Evolutionary conservation across 2,329 filamentous ascomycete genomes (phyloP).

Genomic region (Aspergillus ochraceoroseus): DNA sequence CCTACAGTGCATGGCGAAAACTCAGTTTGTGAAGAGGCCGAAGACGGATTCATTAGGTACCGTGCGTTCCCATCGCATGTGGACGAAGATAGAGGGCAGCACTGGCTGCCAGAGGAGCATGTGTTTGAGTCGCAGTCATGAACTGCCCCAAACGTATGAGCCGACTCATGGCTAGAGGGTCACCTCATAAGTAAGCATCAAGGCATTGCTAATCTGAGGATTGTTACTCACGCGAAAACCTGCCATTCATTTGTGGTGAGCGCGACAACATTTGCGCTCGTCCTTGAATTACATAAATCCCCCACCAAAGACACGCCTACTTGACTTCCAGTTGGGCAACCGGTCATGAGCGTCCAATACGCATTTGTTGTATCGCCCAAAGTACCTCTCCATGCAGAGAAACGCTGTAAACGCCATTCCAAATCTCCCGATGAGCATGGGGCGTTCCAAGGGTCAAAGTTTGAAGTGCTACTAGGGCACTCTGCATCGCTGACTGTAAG

Average conservation of each 20-base stretch:
- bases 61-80: conserved; percentile 65
- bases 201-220: background rate
- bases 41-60: conserved; percentile 57
- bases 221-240: conserved; percentile 61
- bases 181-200: too few relatives aligned
- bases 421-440: conserved; percentile 18
- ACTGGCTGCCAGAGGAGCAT: conserved; percentile 52
- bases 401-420: conserved; percentile 53
- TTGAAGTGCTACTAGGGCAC: conserved; percentile 64
- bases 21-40: conserved; percentile 60
- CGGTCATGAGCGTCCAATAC: conserved; percentile 84
- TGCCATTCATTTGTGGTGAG: conserved; percentile 82
- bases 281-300: conserved; percentile 58
- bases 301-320: conserved; percentile 80
- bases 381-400: conserved; percentile 76
- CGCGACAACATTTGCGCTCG: conserved; percentile 74
- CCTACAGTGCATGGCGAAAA: conserved; percentile 85
- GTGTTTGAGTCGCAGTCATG: conserved; percentile 50
- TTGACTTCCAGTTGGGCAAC: conserved; percentile 70
- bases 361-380: conserved; percentile 66
- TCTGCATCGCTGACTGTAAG: conserved; percentile 66
- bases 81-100: conserved; percentile 65
- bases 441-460: conserved; percentile 39
- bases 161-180: conserved; percentile 74
- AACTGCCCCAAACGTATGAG: conserved; percentile 89